These are phyloP conservation scores for Cladobotryum protrusum DNA, from an alignment of 2,329 filamentous ascomycete genomes.

Conservation along the genomic window DNA sequence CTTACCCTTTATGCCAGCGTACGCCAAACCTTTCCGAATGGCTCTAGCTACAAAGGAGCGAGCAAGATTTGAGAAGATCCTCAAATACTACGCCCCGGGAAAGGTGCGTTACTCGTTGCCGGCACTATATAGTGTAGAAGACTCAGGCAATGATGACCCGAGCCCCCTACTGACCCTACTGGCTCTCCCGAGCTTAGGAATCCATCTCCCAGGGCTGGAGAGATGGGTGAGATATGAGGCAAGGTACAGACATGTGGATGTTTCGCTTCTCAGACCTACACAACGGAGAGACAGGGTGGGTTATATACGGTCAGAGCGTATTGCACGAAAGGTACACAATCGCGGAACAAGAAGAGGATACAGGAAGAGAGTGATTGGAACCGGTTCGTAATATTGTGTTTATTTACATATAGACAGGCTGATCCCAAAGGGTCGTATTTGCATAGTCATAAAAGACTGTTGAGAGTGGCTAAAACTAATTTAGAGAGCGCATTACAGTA, in stretches of 20 bases:
- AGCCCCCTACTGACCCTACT: slow-evolving; percentile 35
- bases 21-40: slow-evolving; percentile 44
- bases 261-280: slow-evolving; percentile 26
- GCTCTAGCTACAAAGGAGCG: slow-evolving; percentile 30
- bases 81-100: slow-evolving; percentile 46
- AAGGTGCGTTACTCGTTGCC: slow-evolving; percentile 52
- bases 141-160: not conserved
- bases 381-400: too few relatives aligned
- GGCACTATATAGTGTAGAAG: slow-evolving; percentile 43
- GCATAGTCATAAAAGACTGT: too few relatives aligned
- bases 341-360: too few relatives aligned
- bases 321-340: too few relatives aligned
- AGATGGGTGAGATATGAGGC: slow-evolving; percentile 45
- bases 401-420: too few relatives aligned
- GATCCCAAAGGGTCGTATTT: too few relatives aligned
- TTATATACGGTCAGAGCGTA: too few relatives aligned
- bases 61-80: slow-evolving; percentile 32
- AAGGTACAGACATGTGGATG: slow-evolving; percentile 45
- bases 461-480: too few relatives aligned
- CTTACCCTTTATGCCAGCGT: slow-evolving; percentile 38
- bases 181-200: slow-evolving; percentile 47
- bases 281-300: slow-evolving; percentile 4
- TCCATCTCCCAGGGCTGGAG: slow-evolving; percentile 40
- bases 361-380: too few relatives aligned
- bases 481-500: too few relatives aligned